Percentiles rank a stretch among this genome's conserved stretches.
phyloP scores from a whole-genome alignment of 768 basidiomycete genomes.

The Phanerochaete carnosa region DNA sequence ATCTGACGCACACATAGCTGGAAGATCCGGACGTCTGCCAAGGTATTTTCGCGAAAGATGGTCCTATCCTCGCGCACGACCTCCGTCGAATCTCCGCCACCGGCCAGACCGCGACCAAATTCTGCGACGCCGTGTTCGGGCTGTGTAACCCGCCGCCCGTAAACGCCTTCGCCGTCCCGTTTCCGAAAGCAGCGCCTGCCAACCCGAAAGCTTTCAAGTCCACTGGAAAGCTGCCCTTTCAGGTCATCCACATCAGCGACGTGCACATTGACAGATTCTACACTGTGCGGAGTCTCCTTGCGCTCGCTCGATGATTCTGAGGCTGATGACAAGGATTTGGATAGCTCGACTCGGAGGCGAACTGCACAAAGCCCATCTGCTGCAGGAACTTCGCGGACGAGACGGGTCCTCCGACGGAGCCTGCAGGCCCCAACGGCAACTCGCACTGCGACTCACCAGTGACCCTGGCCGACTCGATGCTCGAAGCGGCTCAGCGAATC shows the following conservation, averaged over 20 bases:
- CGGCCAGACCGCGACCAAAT: slow-evolving; percentile 47
- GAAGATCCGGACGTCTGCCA: slow-evolving; percentile 58
- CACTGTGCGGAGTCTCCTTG: slow-evolving; percentile 30
- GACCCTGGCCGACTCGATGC: slow-evolving; percentile 46
- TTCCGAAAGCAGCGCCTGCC: slow-evolving; percentile 40
- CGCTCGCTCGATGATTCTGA: not conserved
- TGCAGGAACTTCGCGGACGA: slow-evolving; percentile 49
- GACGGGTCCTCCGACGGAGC: slow-evolving; percentile 30
- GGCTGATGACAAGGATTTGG: too few relatives aligned
- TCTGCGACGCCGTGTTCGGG: slow-evolving; percentile 54
- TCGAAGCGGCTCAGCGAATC: slow-evolving; percentile 32
- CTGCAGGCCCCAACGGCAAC: slow-evolving; percentile 50
- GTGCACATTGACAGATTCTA: slow-evolving; percentile 60
- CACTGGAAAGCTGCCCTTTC: slow-evolving; percentile 41
- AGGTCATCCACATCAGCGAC: slow-evolving; percentile 61
- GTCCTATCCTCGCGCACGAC: slow-evolving; percentile 55
- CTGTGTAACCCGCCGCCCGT: slow-evolving; percentile 50
- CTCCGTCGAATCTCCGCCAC: slow-evolving; percentile 45
- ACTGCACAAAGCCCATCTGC: slow-evolving; percentile 60
- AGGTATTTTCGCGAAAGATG: slow-evolving; percentile 47
- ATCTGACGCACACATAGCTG: slow-evolving; percentile 22
- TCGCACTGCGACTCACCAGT: slow-evolving; percentile 52
- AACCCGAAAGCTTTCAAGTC: slow-evolving; percentile 33
- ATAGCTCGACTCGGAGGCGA: slow-evolving; percentile 51
- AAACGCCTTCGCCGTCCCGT: slow-evolving; percentile 39